These are phyloP conservation scores for Haplosporangium gracile DNA, from an alignment of 192 early-diverging fungal genomes.

Conservation along the genomic window DNA sequence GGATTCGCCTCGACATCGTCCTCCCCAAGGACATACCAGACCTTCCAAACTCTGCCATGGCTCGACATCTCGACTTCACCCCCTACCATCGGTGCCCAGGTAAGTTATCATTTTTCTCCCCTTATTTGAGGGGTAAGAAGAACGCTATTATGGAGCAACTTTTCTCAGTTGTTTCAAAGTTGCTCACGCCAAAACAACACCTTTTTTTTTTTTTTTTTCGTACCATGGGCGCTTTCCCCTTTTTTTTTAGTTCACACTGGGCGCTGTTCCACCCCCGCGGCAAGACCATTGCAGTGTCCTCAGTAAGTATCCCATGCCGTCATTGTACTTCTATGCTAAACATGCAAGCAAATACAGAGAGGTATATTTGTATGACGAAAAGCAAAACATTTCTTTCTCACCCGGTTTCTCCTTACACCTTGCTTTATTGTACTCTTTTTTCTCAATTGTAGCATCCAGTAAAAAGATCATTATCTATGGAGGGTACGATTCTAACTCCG, in stretches of 20 bases:
- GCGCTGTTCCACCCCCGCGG: conserved; percentile 19
- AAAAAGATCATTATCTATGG: conserved; percentile 46
- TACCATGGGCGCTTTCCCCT: not conserved
- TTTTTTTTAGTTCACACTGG: conserved; percentile 24
- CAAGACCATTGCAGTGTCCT: conserved; percentile 50
- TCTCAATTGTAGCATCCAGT: conserved; percentile 19
- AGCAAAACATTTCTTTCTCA: not conserved
- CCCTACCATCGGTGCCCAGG: conserved; percentile 27
- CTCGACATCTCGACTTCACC: conserved; percentile 35
- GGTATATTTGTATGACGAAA: not conserved
- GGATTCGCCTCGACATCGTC: conserved; percentile 17
- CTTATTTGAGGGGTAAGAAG: not conserved
- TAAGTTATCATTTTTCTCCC: not conserved
- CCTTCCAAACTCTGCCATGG: conserved; percentile 26
- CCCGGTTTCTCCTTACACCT: not conserved
- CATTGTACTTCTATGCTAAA: not conserved
- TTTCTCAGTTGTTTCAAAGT: not conserved
- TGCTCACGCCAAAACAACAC: not conserved
- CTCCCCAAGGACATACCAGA: conserved; percentile 22
- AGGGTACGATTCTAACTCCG: conserved; percentile 29
- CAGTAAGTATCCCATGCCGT: conserved; percentile 23
- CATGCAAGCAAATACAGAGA: not conserved
- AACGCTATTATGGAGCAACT: not conserved
- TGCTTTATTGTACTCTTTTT: not conserved
- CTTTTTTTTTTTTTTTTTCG: not conserved